These are phyloP conservation scores for Monosporascus sp. DNA, from an alignment of 2,329 filamentous ascomycete species.

Conservation along the genomic window DNA sequence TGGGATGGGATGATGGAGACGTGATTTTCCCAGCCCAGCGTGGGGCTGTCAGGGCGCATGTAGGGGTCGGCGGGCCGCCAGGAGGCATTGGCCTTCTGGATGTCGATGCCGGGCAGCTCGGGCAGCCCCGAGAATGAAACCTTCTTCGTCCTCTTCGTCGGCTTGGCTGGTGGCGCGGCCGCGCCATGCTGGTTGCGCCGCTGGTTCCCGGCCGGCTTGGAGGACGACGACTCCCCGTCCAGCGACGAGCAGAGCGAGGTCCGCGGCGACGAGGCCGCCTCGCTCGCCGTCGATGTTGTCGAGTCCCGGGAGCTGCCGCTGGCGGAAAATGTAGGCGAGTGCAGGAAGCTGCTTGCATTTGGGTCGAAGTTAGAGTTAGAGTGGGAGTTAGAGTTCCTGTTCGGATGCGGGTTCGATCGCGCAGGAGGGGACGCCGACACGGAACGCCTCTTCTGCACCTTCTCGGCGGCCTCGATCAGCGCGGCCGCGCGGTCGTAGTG, in stretches of 20 bases:
- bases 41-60: constrained; percentile 56
- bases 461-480: constrained; percentile 44
- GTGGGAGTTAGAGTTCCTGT: too few relatives aligned
- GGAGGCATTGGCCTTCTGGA: constrained; percentile 10
- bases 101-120: constrained; percentile 20
- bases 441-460: constrained; percentile 29
- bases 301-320: constrained; percentile 38
- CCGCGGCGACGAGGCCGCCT: constrained; percentile 40
- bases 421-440: constrained; percentile 30
- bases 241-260: constrained; percentile 35
- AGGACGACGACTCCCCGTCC: constrained; percentile 9
- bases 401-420: constrained; percentile 16
- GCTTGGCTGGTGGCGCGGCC: constrained; percentile 7
- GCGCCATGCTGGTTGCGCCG: constrained; percentile 14
- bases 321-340: constrained; percentile 44
- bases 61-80: constrained; percentile 33
- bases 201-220: too few relatives aligned
- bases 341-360: constrained; percentile 29
- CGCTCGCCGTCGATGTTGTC: constrained; percentile 35
- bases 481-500: constrained; percentile 47
- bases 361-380: too few relatives aligned
- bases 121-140: constrained; percentile 37
- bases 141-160: constrained; percentile 33
- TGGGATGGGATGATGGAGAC: constrained; percentile 5
- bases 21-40: constrained; percentile 48